Evolutionary conservation across 768 basidiomycete species (phyloP).

Genomic region (Daedaleopsis nitida): DNA sequence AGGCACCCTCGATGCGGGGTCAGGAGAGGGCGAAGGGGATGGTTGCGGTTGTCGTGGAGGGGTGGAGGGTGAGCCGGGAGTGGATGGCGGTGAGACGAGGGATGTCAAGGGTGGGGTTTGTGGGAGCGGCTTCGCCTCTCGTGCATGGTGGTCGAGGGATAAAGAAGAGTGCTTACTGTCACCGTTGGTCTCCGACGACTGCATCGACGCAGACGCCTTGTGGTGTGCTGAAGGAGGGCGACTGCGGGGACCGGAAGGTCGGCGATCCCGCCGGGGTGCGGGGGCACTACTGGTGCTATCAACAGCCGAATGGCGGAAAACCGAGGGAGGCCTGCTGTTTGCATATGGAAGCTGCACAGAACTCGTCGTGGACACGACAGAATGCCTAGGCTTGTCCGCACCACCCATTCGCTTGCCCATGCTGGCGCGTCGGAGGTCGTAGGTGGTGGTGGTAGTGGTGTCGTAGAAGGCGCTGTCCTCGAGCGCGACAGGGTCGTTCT

Average conservation of each 20-base stretch:
- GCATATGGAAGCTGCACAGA: conserved; percentile 31
- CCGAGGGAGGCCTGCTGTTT: conserved; percentile 27
- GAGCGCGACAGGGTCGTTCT: conserved; percentile 24
- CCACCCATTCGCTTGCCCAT: conserved; percentile 26
- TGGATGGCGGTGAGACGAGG: conserved; percentile 15
- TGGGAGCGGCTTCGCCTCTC: conserved; percentile 10
- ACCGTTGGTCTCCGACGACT: neutral
- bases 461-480: conserved; percentile 34
- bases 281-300: conserved; percentile 20
- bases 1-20: conserved; percentile 20
- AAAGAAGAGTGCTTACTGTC: conserved; percentile 5
- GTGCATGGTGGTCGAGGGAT: conserved; percentile 8
- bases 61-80: conserved; percentile 10
- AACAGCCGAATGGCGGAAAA: conserved; percentile 14
- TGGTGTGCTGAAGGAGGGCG: conserved; percentile 11
- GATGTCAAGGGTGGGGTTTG: conserved; percentile 12
- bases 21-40: conserved; percentile 18
- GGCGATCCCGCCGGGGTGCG: conserved; percentile 15
- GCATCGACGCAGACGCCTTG: conserved; percentile 9
- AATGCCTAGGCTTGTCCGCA: conserved; percentile 25
- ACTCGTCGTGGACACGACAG: conserved; percentile 28
- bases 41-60: conserved; percentile 9
- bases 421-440: conserved; percentile 20
- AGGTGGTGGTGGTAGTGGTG: conserved; percentile 31
- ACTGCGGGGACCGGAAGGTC: conserved; percentile 16